Base-by-base conservation (phyloP, 345 rosid species). In the Citrus glauca region DNA sequence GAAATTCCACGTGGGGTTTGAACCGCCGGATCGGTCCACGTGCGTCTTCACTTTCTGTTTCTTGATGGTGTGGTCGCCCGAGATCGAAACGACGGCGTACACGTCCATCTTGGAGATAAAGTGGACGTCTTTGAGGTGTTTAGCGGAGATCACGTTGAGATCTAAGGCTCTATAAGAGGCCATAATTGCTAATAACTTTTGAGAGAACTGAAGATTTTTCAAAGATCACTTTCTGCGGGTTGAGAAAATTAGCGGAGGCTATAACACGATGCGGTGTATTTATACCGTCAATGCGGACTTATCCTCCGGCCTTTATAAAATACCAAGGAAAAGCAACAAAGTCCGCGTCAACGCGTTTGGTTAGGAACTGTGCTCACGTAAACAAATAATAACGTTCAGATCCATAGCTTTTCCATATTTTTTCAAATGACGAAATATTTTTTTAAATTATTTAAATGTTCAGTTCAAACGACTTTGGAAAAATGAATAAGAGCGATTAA, bases 61-160 rank as follows among this genome's bases (percentile, higher is more conserved):
- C 59, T 81, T 75, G 63, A 11, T 65, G 30, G 27, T 62, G 73
- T 80, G 79, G 68, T 84, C 94, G 50, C 98, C 95, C 74, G 77
- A 22, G 85, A 95, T 77, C 16, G 82, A 88, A 82, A 85, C 89
- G 80, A 89, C 83, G 24, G 84, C 93, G 88, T 92, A 95, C 2
- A 89, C 95, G 69, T 92, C 98, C 98, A 93, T 95, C 76, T 90
- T 95, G 66, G 90, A 75, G 80, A 95, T 65, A 16, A 89, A 81
- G 35, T 93, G 93, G 72, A 91, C 94, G 69, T 91, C 82, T 77
- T 93, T 87, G 32, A 95, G 88, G 75, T 84, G 88, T 63, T 86
- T 89, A 32, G 97, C 98, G 10, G 94, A 90, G 82, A 81, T 78
- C 22, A 91, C 77, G 81, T 89, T 93, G 85, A 95, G 83, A 8